A percentile compares a stretch with the other conserved stretches of the same genome.
These are phyloP conservation scores for Trichophyton schoenleinii DNA, from an alignment of 2,329 filamentous ascomycete species.

Conservation along the genomic window DNA sequence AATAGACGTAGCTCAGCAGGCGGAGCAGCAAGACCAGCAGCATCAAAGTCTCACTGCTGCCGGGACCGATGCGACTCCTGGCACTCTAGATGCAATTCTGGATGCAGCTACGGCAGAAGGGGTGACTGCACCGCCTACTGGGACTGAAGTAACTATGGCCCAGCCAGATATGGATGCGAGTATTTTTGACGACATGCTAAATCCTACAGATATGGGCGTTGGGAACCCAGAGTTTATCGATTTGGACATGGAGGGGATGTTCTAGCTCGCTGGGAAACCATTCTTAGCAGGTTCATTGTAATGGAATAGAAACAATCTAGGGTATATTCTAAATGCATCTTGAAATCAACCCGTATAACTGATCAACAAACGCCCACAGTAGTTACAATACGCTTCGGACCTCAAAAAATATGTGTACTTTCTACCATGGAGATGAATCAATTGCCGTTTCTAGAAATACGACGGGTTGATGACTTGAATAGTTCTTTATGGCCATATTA, in stretches of 20 bases:
- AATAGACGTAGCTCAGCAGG: not conserved
- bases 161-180: constrained; percentile 14
- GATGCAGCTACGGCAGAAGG: constrained; percentile 27
- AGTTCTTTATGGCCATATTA: not conserved
- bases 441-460: too few relatives aligned
- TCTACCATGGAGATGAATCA: too few relatives aligned
- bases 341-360: too few relatives aligned
- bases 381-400: too few relatives aligned
- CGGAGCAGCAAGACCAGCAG: constrained; percentile 4
- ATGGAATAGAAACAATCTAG: not conserved
- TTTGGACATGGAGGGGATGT: constrained; percentile 36
- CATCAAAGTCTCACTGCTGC: not conserved
- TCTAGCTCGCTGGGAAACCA: constrained; percentile 13
- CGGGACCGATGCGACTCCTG: constrained; percentile 18
- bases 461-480: too few relatives aligned
- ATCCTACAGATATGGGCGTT: constrained; percentile 31
- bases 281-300: not conserved
- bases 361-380: too few relatives aligned
- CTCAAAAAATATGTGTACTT: too few relatives aligned
- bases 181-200: constrained; percentile 34
- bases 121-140: constrained; percentile 22
- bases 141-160: constrained; percentile 1
- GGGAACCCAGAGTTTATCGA: constrained; percentile 34
- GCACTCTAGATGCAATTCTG: constrained; percentile 29
- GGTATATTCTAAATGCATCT: too few relatives aligned